Percentiles rank a stretch among this genome's conserved stretches.
phyloP scores from a whole-genome alignment of 306 rosid genomes.

The Chamaecrista fasciculata region DNA sequence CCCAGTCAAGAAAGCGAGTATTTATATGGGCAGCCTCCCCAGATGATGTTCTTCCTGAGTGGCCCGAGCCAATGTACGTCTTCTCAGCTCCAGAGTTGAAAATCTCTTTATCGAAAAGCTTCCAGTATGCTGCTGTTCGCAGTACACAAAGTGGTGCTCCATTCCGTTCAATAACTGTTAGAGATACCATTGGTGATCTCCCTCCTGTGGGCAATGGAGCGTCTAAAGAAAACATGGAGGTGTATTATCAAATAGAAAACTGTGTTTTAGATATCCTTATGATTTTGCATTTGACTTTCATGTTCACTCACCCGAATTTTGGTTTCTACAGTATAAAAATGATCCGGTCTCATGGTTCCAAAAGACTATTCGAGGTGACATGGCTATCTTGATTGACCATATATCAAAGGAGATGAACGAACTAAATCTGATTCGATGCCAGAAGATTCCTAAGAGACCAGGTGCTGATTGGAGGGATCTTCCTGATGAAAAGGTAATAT shows the following conservation, averaged over 20 bases:
- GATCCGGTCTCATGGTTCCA: slow-evolving; percentile 91
- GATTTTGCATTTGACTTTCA: neutral
- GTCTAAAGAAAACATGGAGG: slow-evolving; percentile 68
- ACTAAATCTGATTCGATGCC: slow-evolving; percentile 79
- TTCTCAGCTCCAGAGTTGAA: slow-evolving; percentile 81
- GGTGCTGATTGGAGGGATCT: slow-evolving; percentile 98
- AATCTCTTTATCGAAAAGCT: slow-evolving; percentile 51
- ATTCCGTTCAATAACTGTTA: slow-evolving; percentile 85
- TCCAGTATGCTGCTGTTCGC: slow-evolving; percentile 76
- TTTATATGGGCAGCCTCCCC: slow-evolving; percentile 99
- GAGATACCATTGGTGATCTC: slow-evolving; percentile 96
- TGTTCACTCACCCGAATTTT: slow-evolving; percentile 10
- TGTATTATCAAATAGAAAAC: slow-evolving; percentile 20
- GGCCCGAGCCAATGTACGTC: slow-evolving; percentile 99
- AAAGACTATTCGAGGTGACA: slow-evolving; percentile 74
- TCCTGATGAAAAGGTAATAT: slow-evolving; percentile 79
- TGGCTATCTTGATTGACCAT: slow-evolving; percentile 76
- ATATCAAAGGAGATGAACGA: slow-evolving; percentile 97
- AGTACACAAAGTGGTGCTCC: slow-evolving; percentile 96
- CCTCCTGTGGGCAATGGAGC: slow-evolving; percentile 94
- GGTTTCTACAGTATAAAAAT: slow-evolving; percentile 56
- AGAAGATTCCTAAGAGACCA: slow-evolving; percentile 83
- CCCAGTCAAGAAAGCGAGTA: slow-evolving; percentile 94
- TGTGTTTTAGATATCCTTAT: neutral
- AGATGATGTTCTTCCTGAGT: slow-evolving; percentile 82